phyloP scores from a whole-genome alignment of 2,329 filamentous ascomycete genomes.

The Microcera coccophila region DNA sequence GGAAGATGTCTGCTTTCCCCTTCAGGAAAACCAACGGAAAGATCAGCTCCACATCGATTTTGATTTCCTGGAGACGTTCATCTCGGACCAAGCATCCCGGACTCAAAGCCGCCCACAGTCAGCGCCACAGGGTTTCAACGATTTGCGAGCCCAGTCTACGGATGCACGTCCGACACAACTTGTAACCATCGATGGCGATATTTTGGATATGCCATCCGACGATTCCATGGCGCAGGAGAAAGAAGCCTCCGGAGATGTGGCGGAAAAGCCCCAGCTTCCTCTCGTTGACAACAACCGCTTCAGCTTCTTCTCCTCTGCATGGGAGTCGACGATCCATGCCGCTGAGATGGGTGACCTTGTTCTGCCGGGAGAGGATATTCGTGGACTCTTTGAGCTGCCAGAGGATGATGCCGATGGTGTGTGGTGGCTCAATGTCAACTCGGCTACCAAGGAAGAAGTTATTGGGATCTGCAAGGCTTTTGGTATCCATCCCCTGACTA shows the following conservation, averaged over 20 bases:
- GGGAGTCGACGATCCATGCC: conserved; percentile 89
- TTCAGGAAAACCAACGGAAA: conserved; percentile 61
- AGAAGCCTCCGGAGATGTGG: conserved; percentile 29
- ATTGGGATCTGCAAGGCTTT: conserved; percentile 88
- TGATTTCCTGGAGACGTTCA: conserved; percentile 89
- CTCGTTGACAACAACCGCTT: conserved; percentile 71
- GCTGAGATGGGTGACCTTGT: conserved; percentile 83
- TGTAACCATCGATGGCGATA: conserved; percentile 53
- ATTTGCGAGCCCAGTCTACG: conserved; percentile 29
- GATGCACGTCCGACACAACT: conserved; percentile 34
- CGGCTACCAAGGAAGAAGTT: conserved; percentile 84
- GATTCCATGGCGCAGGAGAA: conserved; percentile 48
- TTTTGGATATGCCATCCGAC: conserved; percentile 50
- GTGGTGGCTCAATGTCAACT: conserved; percentile 98
- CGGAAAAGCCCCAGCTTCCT: conserved; percentile 37
- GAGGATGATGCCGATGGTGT: conserved; percentile 68
- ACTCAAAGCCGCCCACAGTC: conserved; percentile 49
- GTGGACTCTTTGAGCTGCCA: conserved; percentile 73
- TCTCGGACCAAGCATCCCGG: conserved; percentile 54
- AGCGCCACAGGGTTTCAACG: conserved; percentile 32
- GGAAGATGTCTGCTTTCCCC: conserved; percentile 85
- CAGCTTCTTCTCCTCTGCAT: conserved; percentile 94
- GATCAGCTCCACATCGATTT: conserved; percentile 84
- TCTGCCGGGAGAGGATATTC: conserved; percentile 83
- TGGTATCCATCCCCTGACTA: conserved; percentile 89